Evolutionary conservation across 2,329 filamentous ascomycete species (phyloP).

Genomic region (Rasamsonia emersonii): DNA sequence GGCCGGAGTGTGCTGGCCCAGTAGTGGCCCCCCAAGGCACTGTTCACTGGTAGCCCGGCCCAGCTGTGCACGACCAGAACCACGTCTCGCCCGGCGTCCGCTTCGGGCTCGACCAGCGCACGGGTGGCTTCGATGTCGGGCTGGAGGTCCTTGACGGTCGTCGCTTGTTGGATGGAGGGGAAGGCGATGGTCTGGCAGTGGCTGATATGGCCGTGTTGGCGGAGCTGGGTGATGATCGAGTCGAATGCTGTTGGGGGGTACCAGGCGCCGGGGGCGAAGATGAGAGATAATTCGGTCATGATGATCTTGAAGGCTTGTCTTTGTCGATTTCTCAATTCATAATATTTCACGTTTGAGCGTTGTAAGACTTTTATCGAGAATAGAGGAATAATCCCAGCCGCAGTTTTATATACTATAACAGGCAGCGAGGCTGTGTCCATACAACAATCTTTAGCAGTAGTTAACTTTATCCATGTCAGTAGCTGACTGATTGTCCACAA

Average conservation of each 20-base stretch:
- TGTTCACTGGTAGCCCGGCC: conserved; percentile 28
- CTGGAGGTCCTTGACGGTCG: conserved; percentile 14
- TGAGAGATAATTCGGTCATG: conserved; percentile 20
- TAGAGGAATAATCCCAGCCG: too few species aligned
- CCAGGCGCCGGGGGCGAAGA: conserved; percentile 25
- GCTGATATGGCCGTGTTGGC: conserved; percentile 11
- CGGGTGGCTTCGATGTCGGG: conserved; percentile 25
- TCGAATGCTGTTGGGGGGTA: conserved; percentile 22
- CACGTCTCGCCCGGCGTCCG: conserved; percentile 20
- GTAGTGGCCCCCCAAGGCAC: conserved; percentile 21
- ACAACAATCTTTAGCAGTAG: too few species aligned
- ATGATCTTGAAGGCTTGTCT: too few species aligned
- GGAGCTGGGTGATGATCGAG: conserved; percentile 15
- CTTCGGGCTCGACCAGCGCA: conserved; percentile 21
- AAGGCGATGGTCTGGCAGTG: conserved; percentile 18
- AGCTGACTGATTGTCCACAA: too few species aligned
- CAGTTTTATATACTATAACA: too few species aligned
- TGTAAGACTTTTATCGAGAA: too few species aligned
- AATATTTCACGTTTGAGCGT: too few species aligned
- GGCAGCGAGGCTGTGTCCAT: too few species aligned
- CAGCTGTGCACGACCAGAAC: conserved; percentile 28
- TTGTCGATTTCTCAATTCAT: too few species aligned
- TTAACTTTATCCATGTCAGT: too few species aligned
- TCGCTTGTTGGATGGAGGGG: conserved; percentile 20
- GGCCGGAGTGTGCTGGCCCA: conserved; percentile 22